Base-by-base conservation (phyloP, 768 basidiomycete genomes). In the Tephrocybe rancida region DNA sequence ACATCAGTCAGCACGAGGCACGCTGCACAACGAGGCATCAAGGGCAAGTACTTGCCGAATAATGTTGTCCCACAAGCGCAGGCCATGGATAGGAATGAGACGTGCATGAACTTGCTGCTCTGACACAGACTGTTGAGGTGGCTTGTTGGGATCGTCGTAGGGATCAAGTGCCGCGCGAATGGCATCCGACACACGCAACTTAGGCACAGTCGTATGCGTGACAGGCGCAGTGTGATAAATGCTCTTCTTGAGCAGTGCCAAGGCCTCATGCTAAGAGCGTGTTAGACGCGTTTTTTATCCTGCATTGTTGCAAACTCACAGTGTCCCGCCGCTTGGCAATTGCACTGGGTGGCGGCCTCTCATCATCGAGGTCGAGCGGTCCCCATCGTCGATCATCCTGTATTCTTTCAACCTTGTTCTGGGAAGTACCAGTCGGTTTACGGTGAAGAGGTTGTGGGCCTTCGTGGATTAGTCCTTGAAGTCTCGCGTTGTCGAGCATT, bases 291-390 rank as follows among this genome's bases (percentile, higher is more conserved):
- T 2, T 9, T 14, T 35, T n/a, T 10, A n/a, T 19, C 18, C 11
- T 2, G 27, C 14, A 51, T 14, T 27, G 27, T 52, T 42, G 13
- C 22, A 35, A 39, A 59, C 80, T 48, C 50, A 80, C 85, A 26
- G 87, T 90, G 59, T 93, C 88, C 39, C 81, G 71, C 37, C 90
- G 73, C 10, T 79, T 83, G 7, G 85, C 88, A 50, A 92, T 88
- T 2, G 87, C 86, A 32, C 78, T 83, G 2, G 87, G 80, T 8
- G 90, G 88, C 0, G 89, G 90, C 3, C 66, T 70, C 70, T 94
- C 91, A 5, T 80, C 81, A 13, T 79, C 79, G 24, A 91, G 65
- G 62, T 85, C 83, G 26, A 85, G 64, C 1, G 83, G 83, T 0
- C 82, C 82, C 79, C 75, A 79, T 24, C 80, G 66, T 27, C 76